A percentile compares a stretch with the other conserved stretches of the same genome.
Conservation (phyloP, 1,284 basidiomycete species). For the Marasmius oreades region DNA sequence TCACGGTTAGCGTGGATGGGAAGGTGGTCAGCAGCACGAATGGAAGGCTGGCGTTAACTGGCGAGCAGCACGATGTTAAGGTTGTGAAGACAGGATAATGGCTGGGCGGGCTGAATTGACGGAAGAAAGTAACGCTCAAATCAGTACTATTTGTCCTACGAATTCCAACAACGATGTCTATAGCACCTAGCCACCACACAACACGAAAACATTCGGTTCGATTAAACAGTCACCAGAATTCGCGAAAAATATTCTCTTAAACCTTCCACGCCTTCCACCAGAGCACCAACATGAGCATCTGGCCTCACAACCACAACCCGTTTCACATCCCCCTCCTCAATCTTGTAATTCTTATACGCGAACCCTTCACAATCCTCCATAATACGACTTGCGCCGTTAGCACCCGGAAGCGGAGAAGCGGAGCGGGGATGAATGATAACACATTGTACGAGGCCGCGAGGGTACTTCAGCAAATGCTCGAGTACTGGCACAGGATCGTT, state of each 20-base stretch:
- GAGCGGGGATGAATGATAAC: constrained; percentile 10
- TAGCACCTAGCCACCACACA: too few species aligned
- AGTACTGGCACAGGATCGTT: background rate
- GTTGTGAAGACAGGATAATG: too few species aligned
- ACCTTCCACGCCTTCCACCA: constrained; percentile 23
- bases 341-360: constrained; percentile 20
- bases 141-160: too few species aligned
- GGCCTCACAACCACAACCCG: constrained; percentile 27
- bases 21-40: background rate
- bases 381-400: background rate
- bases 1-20: constrained; percentile 5
- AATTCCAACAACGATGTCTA: too few species aligned
- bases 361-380: constrained; percentile 19
- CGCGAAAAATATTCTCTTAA: constrained; percentile 27
- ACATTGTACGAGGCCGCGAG: background rate
- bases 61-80: too few species aligned
- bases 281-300: constrained; percentile 30
- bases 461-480: background rate
- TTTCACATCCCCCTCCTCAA: background rate
- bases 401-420: background rate
- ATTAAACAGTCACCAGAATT: too few species aligned
- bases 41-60: background rate
- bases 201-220: too few species aligned
- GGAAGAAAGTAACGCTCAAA: too few species aligned
- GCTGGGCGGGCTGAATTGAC: too few species aligned